Evolutionary conservation across 2,329 filamentous ascomycete genomes (phyloP).

Genomic region (Epicoccum nigrum): DNA sequence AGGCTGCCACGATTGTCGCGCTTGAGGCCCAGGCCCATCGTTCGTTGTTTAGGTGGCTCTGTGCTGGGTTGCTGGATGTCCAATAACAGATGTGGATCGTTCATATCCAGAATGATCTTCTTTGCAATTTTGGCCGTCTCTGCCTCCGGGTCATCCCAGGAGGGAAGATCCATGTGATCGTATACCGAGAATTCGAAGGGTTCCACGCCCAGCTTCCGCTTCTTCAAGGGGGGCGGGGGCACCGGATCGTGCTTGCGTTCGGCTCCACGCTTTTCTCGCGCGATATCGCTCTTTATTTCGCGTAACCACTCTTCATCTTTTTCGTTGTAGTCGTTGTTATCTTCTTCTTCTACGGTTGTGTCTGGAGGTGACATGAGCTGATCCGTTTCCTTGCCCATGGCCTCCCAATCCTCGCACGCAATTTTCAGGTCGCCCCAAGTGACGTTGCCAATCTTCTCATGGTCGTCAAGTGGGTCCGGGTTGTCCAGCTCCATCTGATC

Average conservation of each 20-base stretch:
- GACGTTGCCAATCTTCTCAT: slow-evolving; percentile 74
- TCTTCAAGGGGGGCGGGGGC: slow-evolving; percentile 61
- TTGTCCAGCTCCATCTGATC: slow-evolving; percentile 55
- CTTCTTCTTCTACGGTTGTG: slow-evolving; percentile 29
- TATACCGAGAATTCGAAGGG: slow-evolving; percentile 44
- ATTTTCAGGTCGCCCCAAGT: slow-evolving; percentile 82
- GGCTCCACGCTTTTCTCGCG: too few species aligned
- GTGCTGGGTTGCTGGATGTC: slow-evolving; percentile 74
- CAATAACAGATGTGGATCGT: slow-evolving; percentile 84
- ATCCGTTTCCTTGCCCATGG: slow-evolving; percentile 52
- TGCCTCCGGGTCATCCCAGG: slow-evolving; percentile 80
- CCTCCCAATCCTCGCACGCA: slow-evolving; percentile 85
- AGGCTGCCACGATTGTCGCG: slow-evolving; percentile 72
- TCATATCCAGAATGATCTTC: slow-evolving; percentile 81
- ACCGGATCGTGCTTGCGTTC: too few species aligned
- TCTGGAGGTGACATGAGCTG: slow-evolving; percentile 36
- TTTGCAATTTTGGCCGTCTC: slow-evolving; percentile 76
- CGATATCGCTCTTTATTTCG: neutral
- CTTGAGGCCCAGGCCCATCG: slow-evolving; percentile 61
- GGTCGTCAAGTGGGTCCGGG: slow-evolving; percentile 60
- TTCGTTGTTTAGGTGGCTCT: slow-evolving; percentile 63
- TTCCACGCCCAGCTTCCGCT: slow-evolving; percentile 61
- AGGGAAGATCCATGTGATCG: slow-evolving; percentile 56
- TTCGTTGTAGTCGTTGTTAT: slow-evolving; percentile 21
- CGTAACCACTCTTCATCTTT: too few species aligned